phyloP scores from a whole-genome alignment of 208 protist genomes.

The Leishmania martiniquensis region DNA sequence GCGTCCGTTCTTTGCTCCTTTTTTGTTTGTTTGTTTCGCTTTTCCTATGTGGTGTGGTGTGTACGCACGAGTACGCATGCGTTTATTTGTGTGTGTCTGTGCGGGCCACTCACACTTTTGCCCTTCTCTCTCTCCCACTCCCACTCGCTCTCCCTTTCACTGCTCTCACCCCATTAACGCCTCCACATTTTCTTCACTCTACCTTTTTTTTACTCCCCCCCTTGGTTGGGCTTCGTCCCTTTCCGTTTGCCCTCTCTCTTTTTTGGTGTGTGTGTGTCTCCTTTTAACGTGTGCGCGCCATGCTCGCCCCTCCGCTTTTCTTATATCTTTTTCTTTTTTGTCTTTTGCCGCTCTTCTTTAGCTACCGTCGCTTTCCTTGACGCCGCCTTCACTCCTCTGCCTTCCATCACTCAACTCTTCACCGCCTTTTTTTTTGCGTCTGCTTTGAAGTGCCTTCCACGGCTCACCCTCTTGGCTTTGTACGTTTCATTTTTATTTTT shows the following conservation, averaged over 20 bases:
- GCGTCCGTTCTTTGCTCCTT: no score
- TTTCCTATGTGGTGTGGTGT: background rate
- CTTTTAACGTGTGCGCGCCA: background rate
- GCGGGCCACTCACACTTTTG: background rate
- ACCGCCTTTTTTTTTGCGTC: background rate
- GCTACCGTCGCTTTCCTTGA: background rate
- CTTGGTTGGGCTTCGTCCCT: background rate
- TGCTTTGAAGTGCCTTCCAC: background rate
- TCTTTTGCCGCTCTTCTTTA: background rate
- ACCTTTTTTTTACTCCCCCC: background rate
- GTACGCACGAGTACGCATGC: background rate
- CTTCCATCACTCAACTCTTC: background rate
- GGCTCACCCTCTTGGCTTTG: background rate
- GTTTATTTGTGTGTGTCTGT: slow-evolving; percentile 6
- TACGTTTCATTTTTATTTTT: slow-evolving; percentile 7
- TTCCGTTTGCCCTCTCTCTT: background rate
- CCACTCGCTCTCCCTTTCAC: background rate
- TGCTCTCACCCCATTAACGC: background rate
- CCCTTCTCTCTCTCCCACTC: background rate
- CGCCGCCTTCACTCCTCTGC: background rate
- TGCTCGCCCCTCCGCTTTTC: background rate
- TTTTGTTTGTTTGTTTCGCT: no score
- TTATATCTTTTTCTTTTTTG: background rate
- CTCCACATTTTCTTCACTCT: background rate
- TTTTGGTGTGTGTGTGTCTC: background rate